These are phyloP conservation scores for Phyllosticta paracitricarpa DNA, from an alignment of 2,329 filamentous ascomycete species.

Conservation along the genomic window DNA sequence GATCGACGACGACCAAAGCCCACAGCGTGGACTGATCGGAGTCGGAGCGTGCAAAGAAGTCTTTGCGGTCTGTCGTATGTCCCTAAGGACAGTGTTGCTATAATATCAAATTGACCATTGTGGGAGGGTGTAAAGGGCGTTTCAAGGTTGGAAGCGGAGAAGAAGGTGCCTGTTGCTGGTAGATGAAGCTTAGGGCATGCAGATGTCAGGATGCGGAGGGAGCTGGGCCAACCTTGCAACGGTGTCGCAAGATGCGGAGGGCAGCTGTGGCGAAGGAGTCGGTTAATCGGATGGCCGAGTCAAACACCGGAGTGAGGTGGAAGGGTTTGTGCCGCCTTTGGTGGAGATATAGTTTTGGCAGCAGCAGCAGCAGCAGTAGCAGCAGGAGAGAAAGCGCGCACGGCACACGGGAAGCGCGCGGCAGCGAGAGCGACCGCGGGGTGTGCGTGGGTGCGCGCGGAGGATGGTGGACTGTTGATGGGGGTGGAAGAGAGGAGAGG, in stretches of 20 bases:
- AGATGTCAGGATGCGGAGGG: constrained; percentile 8
- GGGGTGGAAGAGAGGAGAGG: neutral
- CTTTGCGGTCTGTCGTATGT: constrained; percentile 14
- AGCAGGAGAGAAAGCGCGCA: neutral
- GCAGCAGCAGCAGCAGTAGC: neutral
- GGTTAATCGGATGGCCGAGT: constrained; percentile 14
- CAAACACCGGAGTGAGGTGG: constrained; percentile 3
- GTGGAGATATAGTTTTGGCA: neutral
- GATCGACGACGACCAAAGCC: neutral
- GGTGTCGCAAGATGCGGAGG: constrained; percentile 23
- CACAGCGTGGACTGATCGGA: neutral
- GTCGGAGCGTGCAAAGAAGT: neutral
- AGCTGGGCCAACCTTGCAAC: constrained; percentile 20
- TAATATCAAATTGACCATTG: constrained; percentile 28
- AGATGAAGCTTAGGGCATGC: constrained; percentile 16
- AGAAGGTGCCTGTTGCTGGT: constrained; percentile 17
- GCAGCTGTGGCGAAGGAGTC: constrained; percentile 22
- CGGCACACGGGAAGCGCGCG: constrained; percentile 3
- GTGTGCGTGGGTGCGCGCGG: constrained; percentile 4
- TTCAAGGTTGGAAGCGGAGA: constrained; percentile 16
- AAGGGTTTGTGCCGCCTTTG: neutral
- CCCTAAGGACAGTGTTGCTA: constrained; percentile 28
- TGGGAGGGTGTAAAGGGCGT: constrained; percentile 19
- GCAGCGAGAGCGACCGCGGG: neutral
- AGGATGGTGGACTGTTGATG: neutral